phyloP scores from a whole-genome alignment of 805 yeast genomes.

The Yarrowia keelungensis region DNA sequence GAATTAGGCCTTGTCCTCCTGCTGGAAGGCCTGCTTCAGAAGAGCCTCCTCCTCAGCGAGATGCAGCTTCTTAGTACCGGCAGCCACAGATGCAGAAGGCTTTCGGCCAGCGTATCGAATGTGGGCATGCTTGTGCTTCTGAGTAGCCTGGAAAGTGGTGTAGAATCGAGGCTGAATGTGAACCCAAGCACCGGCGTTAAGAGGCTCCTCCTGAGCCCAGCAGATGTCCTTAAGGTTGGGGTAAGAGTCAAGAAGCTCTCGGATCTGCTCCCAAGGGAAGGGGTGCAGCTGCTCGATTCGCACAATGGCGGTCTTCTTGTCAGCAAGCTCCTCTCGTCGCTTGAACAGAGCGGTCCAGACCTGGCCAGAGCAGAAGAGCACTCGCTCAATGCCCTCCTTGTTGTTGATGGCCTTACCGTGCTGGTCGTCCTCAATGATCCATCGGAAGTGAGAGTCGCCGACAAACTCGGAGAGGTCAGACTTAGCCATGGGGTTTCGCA shows the following conservation, averaged over 20 bases:
- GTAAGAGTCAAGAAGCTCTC: constrained; percentile 80
- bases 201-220: constrained; percentile 98
- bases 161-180: constrained; percentile 82
- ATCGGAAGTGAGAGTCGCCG: constrained; percentile 89
- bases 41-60: constrained; percentile 86
- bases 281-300: constrained; percentile 96
- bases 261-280: constrained; percentile 95
- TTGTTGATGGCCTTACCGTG: constrained; percentile 76
- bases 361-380: constrained; percentile 89
- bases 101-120: constrained; percentile 95
- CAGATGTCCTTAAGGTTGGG: constrained; percentile 86
- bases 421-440: constrained; percentile 94
- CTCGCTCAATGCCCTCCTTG: constrained; percentile 85
- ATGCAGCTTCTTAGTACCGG: constrained; percentile 92
- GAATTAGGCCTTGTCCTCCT: constrained; percentile 21
- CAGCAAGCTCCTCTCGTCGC: constrained; percentile 78
- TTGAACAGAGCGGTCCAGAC: constrained; percentile 91
- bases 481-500: constrained; percentile 98
- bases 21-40: constrained; percentile 72
- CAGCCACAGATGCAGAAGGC: constrained; percentile 98
- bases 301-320: constrained; percentile 85
- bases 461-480: constrained; percentile 83
- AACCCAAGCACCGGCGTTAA: constrained; percentile 92
- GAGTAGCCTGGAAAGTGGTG: constrained; percentile 78
- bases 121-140: constrained; percentile 61